Conservation (phyloP, 768 basidiomycete genomes). For the Aureoboletus auriporus region DNA sequence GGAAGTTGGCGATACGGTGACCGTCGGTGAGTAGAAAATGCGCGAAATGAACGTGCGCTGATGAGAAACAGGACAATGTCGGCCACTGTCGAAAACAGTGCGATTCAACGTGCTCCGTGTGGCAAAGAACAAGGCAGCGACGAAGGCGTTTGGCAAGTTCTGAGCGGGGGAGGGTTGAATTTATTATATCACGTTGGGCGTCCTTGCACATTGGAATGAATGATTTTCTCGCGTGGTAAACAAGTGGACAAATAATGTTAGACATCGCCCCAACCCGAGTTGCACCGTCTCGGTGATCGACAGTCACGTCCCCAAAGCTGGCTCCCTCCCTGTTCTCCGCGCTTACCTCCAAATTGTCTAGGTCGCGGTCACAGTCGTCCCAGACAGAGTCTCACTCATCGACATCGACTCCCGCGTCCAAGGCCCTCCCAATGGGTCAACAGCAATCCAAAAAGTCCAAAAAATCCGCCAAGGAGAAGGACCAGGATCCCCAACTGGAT, state of each 20-base stretch:
- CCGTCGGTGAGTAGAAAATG: slow-evolving; percentile 69
- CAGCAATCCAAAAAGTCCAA: slow-evolving; percentile 80
- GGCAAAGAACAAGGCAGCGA: slow-evolving; percentile 84
- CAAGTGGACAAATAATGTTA: slow-evolving; percentile 33
- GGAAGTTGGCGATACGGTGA: slow-evolving; percentile 89
- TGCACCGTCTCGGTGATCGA: slow-evolving; percentile 26
- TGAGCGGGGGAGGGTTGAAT: slow-evolving; percentile 30
- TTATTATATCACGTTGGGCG: slow-evolving; percentile 17
- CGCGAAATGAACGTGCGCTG: not conserved
- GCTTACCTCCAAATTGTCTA: slow-evolving; percentile 64
- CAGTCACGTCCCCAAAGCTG: slow-evolving; percentile 52
- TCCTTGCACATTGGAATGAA: slow-evolving; percentile 19
- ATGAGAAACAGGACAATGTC: slow-evolving; percentile 77
- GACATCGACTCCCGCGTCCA: slow-evolving; percentile 17
- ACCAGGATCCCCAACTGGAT: slow-evolving; percentile 47
- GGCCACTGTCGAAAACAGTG: slow-evolving; percentile 97
- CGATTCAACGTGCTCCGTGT: slow-evolving; percentile 99
- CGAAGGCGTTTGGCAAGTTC: slow-evolving; percentile 96
- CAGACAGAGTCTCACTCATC: slow-evolving; percentile 57
- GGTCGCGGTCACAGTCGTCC: slow-evolving; percentile 70
- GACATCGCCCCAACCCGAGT: slow-evolving; percentile 21
- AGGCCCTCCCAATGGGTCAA: slow-evolving; percentile 68
- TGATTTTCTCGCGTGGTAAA: slow-evolving; percentile 14
- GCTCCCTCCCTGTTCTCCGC: slow-evolving; percentile 79
- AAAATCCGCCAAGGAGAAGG: slow-evolving; percentile 69